A percentile compares a stretch with the other conserved stretches of the same genome.
Evolutionary conservation across 2,329 filamentous ascomycete genomes (phyloP).

Genomic region (Aspergillus neotritici): DNA sequence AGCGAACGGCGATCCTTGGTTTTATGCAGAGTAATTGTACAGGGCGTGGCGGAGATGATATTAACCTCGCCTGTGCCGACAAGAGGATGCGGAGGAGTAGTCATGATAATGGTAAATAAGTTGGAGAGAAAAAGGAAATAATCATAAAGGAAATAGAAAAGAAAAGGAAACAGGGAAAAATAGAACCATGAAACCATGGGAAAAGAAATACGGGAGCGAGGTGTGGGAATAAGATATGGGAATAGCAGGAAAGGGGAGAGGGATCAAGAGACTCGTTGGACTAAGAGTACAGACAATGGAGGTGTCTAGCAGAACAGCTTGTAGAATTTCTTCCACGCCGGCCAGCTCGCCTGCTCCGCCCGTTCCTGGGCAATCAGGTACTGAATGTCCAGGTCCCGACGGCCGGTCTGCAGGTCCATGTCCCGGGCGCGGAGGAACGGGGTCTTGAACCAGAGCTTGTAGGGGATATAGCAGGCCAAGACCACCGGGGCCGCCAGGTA

Average conservation of each 20-base stretch:
- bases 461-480: conserved; percentile 58
- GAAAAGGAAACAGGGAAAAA: background rate
- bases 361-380: conserved; percentile 73
- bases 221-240: background rate
- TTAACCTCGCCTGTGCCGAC: no score
- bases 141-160: no score
- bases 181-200: background rate
- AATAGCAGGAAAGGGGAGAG: conserved; percentile 4
- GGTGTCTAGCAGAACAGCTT: conserved; percentile 61
- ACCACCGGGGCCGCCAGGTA: conserved; percentile 57
- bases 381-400: conserved; percentile 75
- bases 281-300: background rate
- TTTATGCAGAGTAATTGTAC: background rate
- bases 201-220: no score
- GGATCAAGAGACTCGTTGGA: background rate
- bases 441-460: conserved; percentile 72
- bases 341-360: conserved; percentile 67
- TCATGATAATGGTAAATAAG: no score
- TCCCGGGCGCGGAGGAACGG: conserved; percentile 60
- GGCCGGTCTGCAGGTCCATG: conserved; percentile 83
- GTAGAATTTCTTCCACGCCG: conserved; percentile 69
- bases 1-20: background rate
- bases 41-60: background rate
- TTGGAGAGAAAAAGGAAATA: no score
- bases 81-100: no score